These are phyloP conservation scores for Ophiostoma novo-ulmi DNA, from an alignment of 2,329 filamentous ascomycete species.

Conservation along the genomic window DNA sequence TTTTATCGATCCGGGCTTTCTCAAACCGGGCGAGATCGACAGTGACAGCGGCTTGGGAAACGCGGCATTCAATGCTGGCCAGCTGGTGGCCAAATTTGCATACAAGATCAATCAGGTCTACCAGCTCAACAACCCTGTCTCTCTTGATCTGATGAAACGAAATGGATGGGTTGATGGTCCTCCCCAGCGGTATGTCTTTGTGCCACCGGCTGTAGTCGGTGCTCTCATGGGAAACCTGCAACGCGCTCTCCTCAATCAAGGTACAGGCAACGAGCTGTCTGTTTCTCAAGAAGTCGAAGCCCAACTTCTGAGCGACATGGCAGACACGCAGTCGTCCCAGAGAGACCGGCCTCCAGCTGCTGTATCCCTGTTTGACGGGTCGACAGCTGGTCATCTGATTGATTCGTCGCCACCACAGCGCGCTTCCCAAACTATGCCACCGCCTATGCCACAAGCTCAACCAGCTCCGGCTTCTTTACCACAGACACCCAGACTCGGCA, in stretches of 20 bases:
- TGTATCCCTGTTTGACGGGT: neutral
- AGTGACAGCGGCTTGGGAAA: conserved; percentile 46
- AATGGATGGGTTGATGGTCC: conserved; percentile 49
- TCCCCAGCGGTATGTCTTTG: conserved; percentile 49
- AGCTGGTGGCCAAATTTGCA: conserved; percentile 39
- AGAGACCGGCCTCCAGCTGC: neutral
- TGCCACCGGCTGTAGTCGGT: conserved; percentile 54
- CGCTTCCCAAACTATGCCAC: neutral
- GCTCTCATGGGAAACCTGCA: conserved; percentile 55
- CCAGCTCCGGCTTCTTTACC: neutral
- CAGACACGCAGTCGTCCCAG: conserved; percentile 23
- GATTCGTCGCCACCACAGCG: neutral
- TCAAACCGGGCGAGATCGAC: conserved; percentile 45
- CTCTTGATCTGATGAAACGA: conserved; percentile 46
- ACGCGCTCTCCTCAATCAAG: conserved; percentile 43
- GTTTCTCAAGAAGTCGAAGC: conserved; percentile 50
- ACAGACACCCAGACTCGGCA: neutral
- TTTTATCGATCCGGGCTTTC: conserved; percentile 42
- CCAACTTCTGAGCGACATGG: conserved; percentile 45
- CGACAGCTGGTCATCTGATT: neutral
- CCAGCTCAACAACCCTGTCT: conserved; percentile 56
- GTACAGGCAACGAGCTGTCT: conserved; percentile 30
- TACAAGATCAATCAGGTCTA: conserved; percentile 56
- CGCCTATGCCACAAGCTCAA: neutral
- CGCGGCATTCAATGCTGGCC: conserved; percentile 45